Evolutionary conservation across 2,329 filamentous ascomycete species (phyloP).

Genomic region (Atkinsonella texensis): DNA sequence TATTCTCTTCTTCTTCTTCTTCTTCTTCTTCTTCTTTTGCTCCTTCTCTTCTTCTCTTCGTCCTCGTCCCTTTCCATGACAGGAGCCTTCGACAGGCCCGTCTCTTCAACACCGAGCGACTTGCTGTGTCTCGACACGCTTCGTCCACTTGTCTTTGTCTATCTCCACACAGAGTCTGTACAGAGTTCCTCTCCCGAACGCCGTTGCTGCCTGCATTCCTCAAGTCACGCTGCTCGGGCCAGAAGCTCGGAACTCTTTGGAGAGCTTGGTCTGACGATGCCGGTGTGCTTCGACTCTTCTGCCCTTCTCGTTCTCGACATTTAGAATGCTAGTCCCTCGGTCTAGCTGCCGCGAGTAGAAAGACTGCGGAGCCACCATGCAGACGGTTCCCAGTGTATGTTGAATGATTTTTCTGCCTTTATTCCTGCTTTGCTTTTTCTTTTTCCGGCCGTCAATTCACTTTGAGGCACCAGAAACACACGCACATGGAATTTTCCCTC

Average conservation of each 20-base stretch:
- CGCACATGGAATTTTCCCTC: not conserved
- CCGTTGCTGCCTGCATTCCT: not conserved
- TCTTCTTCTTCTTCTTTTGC: not conserved
- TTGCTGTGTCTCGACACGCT: not conserved
- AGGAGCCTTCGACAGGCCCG: constrained; percentile 1
- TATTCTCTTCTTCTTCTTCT: not conserved
- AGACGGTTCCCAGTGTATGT: constrained; percentile 41
- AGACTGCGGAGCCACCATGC: constrained; percentile 33
- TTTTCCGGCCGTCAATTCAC: not conserved
- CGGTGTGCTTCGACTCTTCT: constrained; percentile 3
- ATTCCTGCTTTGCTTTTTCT: not conserved
- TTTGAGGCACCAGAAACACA: not conserved
- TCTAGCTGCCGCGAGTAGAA: constrained; percentile 25
- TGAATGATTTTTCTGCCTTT: constrained; percentile 4
- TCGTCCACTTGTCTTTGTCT: not conserved
- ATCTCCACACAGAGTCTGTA: not conserved
- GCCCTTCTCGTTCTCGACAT: constrained; percentile 13
- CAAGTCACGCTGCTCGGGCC: not conserved
- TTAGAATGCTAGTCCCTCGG: constrained; percentile 25
- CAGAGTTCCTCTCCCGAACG: not conserved
- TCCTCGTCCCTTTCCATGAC: constrained; percentile 4
- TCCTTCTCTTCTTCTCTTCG: not conserved
- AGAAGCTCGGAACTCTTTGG: not conserved
- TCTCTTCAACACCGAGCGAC: not conserved
- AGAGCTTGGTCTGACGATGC: constrained; percentile 9